phyloP scores from a whole-genome alignment of 495 filamentous ascomycete genomes.

The Parathielavia hyrcaniae region DNA sequence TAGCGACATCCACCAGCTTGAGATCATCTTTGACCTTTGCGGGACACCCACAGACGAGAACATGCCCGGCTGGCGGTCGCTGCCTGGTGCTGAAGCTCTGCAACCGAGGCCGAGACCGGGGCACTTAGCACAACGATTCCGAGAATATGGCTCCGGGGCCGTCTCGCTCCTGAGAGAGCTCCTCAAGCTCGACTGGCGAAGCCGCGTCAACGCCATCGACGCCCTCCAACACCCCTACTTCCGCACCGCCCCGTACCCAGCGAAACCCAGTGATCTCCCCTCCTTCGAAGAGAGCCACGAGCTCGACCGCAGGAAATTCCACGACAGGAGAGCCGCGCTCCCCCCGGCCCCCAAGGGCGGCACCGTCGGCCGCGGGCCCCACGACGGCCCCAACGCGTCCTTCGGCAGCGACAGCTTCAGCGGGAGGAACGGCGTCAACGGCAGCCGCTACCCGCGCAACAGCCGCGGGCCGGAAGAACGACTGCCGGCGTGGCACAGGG shows the following conservation, averaged over 20 bases:
- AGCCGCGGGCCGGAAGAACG: constrained; percentile 36
- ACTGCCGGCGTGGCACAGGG: constrained; percentile 45
- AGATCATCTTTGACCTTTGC: constrained; percentile 89
- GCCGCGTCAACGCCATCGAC: constrained; percentile 88
- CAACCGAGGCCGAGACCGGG: constrained; percentile 57
- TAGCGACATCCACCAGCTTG: constrained; percentile 81
- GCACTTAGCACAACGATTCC: constrained; percentile 65
- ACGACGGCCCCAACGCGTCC: constrained; percentile 47
- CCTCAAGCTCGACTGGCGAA: constrained; percentile 80
- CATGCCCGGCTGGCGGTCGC: constrained; percentile 83
- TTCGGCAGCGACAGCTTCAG: constrained; percentile 41
- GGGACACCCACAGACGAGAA: constrained; percentile 83
- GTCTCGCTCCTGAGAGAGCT: constrained; percentile 77
- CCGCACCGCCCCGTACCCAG: constrained; percentile 65
- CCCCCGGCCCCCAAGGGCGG: constrained; percentile 88
- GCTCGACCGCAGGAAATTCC: constrained; percentile 81
- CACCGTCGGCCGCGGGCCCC: constrained; percentile 69
- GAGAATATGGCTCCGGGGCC: constrained; percentile 55
- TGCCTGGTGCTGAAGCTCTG: constrained; percentile 76
- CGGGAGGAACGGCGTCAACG: constrained; percentile 38
- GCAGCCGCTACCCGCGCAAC: constrained; percentile 36
- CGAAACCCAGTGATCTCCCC: constrained; percentile 74
- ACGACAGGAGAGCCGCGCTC: constrained; percentile 66
- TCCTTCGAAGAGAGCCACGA: constrained; percentile 92
- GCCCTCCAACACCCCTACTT: constrained; percentile 93